These are phyloP conservation scores for Pseudoperonospora humuli DNA, from an alignment of 352 stramenopile genomes.

Conservation along the genomic window DNA sequence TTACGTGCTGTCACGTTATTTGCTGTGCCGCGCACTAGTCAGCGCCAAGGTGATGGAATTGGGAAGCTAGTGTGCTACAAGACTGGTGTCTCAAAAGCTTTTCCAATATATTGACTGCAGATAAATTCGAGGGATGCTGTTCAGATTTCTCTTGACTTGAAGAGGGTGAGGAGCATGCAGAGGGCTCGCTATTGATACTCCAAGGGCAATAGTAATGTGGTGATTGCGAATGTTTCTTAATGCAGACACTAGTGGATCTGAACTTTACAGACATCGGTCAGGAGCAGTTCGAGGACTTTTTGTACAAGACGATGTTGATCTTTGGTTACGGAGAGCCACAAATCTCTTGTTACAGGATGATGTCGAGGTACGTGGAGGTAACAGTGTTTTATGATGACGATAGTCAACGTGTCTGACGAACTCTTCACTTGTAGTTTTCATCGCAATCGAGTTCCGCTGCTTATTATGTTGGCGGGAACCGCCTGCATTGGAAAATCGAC, in stretches of 20 bases:
- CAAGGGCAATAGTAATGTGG: not conserved
- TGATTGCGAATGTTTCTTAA: too few relatives aligned
- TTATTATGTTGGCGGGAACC: conserved; percentile 80
- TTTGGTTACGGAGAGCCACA: conserved; percentile 83
- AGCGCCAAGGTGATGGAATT: conserved; percentile 72
- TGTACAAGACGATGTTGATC: conserved; percentile 87
- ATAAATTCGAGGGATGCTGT: conserved; percentile 82
- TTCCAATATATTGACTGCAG: conserved; percentile 13
- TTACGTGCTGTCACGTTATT: conserved; percentile 83
- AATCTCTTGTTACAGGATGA: conserved; percentile 83
- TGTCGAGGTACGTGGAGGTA: conserved; percentile 46
- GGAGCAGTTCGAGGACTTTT: conserved; percentile 87
- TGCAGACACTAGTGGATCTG: conserved; percentile 77
- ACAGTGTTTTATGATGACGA: not conserved
- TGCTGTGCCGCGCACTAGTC: conserved; percentile 77
- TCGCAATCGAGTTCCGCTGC: conserved; percentile 69
- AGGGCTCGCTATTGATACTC: not conserved
- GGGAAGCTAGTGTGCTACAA: too few relatives aligned
- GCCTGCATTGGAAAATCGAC: conserved; percentile 83
- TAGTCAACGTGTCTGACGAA: not conserved
- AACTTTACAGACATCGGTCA: conserved; percentile 81
- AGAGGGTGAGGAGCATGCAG: conserved; percentile 41
- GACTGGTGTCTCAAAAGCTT: not conserved
- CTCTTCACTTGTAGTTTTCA: conserved; percentile 47
- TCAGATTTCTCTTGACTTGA: conserved; percentile 84